Conservation (phyloP, 306 rosid genomes). For the Gastrolobium bilobum region DNA sequence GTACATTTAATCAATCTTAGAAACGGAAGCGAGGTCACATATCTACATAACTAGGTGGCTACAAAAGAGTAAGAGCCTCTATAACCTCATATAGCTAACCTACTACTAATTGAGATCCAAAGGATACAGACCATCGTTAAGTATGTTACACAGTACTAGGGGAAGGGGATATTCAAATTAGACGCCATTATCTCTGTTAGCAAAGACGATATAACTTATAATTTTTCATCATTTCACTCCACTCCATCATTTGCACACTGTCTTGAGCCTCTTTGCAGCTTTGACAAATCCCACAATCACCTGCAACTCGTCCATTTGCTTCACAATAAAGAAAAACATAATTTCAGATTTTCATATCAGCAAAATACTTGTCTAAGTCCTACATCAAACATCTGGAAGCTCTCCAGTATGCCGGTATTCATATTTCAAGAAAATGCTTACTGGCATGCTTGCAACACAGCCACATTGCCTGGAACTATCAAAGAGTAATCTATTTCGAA, state of each 20-base stretch:
- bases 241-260: conserved; percentile 72
- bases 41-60: conserved; percentile 72
- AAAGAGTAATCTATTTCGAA: too few relatives aligned
- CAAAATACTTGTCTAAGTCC: not conserved
- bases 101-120: conserved; percentile 56
- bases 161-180: conserved; percentile 57
- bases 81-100: conserved; percentile 53
- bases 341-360: not conserved
- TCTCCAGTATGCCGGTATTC: not conserved
- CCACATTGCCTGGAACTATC: not conserved
- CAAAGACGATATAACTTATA: conserved; percentile 52
- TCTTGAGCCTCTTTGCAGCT: conserved; percentile 92
- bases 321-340: conserved; percentile 32
- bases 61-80: conserved; percentile 61
- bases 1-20: conserved; percentile 54
- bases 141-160: conserved; percentile 62
- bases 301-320: conserved; percentile 99
- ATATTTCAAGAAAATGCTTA: not conserved
- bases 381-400: not conserved
- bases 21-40: conserved; percentile 56
- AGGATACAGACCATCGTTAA: conserved; percentile 51
- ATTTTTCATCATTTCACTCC: conserved; percentile 7
- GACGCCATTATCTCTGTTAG: conserved; percentile 69
- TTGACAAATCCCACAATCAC: conserved; percentile 91
- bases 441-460: not conserved